phyloP scores from a whole-genome alignment of 495 filamentous ascomycete genomes.

The Aspergillus steynii region DNA sequence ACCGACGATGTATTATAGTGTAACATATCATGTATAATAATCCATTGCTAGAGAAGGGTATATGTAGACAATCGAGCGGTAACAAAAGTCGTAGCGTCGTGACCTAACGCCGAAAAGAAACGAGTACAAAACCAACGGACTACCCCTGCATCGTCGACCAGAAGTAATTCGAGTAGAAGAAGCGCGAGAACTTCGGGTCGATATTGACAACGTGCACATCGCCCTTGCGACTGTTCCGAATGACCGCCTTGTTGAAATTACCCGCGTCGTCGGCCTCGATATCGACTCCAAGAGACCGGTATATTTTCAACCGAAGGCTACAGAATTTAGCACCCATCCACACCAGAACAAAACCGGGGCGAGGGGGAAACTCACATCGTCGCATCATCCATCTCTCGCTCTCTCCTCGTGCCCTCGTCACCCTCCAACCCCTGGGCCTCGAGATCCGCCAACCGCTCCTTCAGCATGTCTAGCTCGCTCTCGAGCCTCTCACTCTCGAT shows the following conservation, averaged over 20 bases:
- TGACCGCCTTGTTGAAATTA: slow-evolving; percentile 80
- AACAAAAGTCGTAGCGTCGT: slow-evolving; percentile 8
- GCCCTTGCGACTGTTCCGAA: slow-evolving; percentile 82
- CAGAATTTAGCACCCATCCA: slow-evolving; percentile 1
- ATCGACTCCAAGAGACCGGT: slow-evolving; percentile 86
- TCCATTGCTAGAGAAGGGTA: background rate
- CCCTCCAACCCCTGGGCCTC: slow-evolving; percentile 77
- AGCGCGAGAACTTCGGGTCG: slow-evolving; percentile 84
- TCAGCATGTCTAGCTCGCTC: slow-evolving; percentile 74
- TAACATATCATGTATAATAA: slow-evolving; percentile 1
- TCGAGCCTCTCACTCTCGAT: slow-evolving; percentile 88
- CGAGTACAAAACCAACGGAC: slow-evolving; percentile 4
- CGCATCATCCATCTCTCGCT: slow-evolving; percentile 62
- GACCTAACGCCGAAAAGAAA: slow-evolving; percentile 9
- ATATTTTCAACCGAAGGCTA: slow-evolving; percentile 85
- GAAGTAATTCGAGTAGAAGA: slow-evolving; percentile 95
- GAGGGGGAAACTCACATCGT: slow-evolving; percentile 36
- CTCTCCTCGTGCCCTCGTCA: slow-evolving; percentile 53
- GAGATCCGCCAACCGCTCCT: slow-evolving; percentile 72
- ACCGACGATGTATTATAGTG: background rate
- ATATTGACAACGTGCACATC: slow-evolving; percentile 96
- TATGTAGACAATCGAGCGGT: background rate
- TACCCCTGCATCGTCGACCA: slow-evolving; percentile 77
- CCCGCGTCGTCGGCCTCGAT: slow-evolving; percentile 79
- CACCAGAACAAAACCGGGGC: background rate